Percentiles rank a stretch among this genome's conserved stretches.
phyloP scores from a whole-genome alignment of 371 early-diverging fungal species.

The Apophysomyces ossiformis region DNA sequence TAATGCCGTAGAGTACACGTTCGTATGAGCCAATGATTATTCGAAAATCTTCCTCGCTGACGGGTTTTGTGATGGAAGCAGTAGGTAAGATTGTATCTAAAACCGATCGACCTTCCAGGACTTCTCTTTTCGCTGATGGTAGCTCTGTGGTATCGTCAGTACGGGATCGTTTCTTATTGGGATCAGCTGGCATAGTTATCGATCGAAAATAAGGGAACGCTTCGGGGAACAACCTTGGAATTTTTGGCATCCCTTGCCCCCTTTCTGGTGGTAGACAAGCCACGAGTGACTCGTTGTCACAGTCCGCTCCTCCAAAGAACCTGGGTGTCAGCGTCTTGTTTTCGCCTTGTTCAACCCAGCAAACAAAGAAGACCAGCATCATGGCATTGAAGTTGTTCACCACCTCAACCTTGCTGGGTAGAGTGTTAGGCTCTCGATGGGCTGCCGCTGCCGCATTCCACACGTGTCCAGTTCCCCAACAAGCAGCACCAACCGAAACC shows the following conservation, averaged over 20 bases:
- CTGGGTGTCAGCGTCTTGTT: not conserved
- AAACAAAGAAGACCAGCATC: not conserved
- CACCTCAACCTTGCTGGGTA: conserved; percentile 16
- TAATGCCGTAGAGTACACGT: conserved; percentile 92
- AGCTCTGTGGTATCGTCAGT: conserved; percentile 18
- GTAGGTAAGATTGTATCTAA: conserved; percentile 22
- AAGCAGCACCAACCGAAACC: conserved; percentile 25
- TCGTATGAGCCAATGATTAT: conserved; percentile 94
- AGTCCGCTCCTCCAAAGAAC: not conserved
- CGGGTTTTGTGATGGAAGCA: conserved; percentile 12
- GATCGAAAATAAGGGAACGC: not conserved
- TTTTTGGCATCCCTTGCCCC: not conserved
- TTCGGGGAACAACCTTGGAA: not conserved
- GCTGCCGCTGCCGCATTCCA: conserved; percentile 36
- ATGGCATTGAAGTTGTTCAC: conserved; percentile 23
- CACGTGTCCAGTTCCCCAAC: conserved; percentile 25
- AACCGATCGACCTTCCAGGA: conserved; percentile 13
- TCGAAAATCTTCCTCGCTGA: conserved; percentile 61
- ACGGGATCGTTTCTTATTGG: conserved; percentile 26
- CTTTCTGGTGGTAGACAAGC: conserved; percentile 10
- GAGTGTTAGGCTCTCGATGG: conserved; percentile 18
- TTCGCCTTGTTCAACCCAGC: not conserved
- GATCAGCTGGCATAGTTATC: conserved; percentile 11
- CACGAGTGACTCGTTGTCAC: not conserved
- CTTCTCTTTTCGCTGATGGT: conserved; percentile 18